Percentiles rank a stretch among this genome's conserved stretches.
Conservation (phyloP, 192 early-diverging fungal genomes). For the Lobulomyces angularis region DNA sequence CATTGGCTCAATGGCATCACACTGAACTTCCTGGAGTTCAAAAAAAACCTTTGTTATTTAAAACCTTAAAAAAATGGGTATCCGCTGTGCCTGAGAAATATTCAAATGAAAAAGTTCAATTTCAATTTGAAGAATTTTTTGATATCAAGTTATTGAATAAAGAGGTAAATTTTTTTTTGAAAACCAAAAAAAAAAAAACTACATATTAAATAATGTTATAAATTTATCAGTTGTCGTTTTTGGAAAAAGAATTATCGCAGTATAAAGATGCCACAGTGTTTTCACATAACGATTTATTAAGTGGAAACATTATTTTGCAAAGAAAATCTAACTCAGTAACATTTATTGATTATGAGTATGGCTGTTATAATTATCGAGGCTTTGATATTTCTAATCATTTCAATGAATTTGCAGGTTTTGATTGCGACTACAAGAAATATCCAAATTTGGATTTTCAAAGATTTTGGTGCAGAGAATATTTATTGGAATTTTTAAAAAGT, state of each 20-base stretch:
- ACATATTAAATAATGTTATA: too few species aligned
- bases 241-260: constrained; percentile 40
- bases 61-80: constrained; percentile 61
- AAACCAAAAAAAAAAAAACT: too few species aligned
- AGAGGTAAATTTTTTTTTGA: constrained; percentile 22
- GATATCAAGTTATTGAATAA: constrained; percentile 21
- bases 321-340: constrained; percentile 23
- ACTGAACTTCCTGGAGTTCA: constrained; percentile 31
- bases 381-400: constrained; percentile 98
- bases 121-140: constrained; percentile 29
- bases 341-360: constrained; percentile 96
- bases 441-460: constrained; percentile 58
- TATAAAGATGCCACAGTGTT: constrained; percentile 73
- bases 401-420: constrained; percentile 87
- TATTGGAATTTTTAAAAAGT: constrained; percentile 29
- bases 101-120: constrained; percentile 34
- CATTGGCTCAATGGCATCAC: constrained; percentile 72
- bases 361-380: constrained; percentile 63
- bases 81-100: constrained; percentile 46
- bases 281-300: constrained; percentile 85
- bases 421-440: constrained; percentile 82
- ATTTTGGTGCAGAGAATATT: constrained; percentile 64
- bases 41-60: constrained; percentile 43
- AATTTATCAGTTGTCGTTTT: constrained; percentile 21
- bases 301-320: constrained; percentile 73